Evolutionary conservation across 805 yeast species (phyloP).

Genomic region (Pichia heedii): DNA sequence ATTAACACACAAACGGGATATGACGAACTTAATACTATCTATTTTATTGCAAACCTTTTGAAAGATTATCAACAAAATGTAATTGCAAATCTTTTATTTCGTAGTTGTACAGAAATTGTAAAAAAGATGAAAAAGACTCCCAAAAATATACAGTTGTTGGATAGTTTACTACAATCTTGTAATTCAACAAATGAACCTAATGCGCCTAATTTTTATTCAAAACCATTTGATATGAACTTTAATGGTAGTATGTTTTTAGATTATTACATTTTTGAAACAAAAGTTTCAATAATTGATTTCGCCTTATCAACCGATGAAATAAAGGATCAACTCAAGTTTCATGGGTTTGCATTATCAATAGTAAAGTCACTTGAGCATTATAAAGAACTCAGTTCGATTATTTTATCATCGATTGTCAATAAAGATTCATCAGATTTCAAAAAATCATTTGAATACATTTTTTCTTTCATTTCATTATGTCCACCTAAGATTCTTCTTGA

Average conservation of each 20-base stretch:
- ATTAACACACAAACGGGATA: neutral
- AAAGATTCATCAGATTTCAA: constrained; percentile 1
- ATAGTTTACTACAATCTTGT: neutral
- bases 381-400: neutral
- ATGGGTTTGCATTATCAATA: neutral
- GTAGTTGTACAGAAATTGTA: neutral
- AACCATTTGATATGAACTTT: neutral
- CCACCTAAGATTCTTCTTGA: neutral
- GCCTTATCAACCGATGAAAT: neutral
- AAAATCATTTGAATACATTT: neutral
- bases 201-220: neutral
- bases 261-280: neutral
- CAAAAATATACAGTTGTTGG: neutral
- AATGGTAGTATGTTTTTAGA: neutral
- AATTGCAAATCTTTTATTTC: neutral
- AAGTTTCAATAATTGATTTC: neutral
- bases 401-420: neutral
- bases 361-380: neutral
- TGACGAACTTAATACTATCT: neutral
- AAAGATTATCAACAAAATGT: neutral
- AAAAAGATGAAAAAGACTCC: neutral
- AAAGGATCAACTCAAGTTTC: neutral
- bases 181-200: neutral
- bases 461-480: neutral
- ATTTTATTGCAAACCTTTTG: neutral